Percentiles rank a stretch among this genome's conserved stretches.
phyloP scores from a whole-genome alignment of 129 eudicot genomes.

The Flaveria sonorensis region DNA sequence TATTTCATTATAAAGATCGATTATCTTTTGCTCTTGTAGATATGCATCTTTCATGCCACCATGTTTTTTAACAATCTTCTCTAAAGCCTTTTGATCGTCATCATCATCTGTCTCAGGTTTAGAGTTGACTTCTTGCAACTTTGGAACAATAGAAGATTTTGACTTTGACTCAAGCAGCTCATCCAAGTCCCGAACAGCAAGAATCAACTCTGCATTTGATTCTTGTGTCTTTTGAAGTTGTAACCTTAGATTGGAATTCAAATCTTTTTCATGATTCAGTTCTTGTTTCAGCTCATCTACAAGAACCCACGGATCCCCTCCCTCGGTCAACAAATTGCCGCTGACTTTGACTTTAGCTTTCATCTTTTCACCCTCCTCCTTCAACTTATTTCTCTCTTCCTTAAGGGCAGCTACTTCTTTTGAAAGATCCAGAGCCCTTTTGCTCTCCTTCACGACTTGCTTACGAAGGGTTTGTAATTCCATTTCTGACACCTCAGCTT shows the following conservation, averaged over 20 bases:
- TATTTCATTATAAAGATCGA: conserved; percentile 67
- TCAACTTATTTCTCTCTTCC: conserved; percentile 68
- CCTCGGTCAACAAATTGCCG: conserved; percentile 46
- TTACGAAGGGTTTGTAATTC: conserved; percentile 87
- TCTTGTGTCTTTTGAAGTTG: conserved; percentile 96
- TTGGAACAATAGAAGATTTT: conserved; percentile 27
- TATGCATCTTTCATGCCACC: conserved; percentile 58
- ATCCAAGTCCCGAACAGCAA: conserved; percentile 86
- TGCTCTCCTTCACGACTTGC: conserved; percentile 81
- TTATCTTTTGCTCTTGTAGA: conserved; percentile 73
- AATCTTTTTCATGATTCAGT: conserved; percentile 66
- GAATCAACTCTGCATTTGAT: conserved; percentile 81
- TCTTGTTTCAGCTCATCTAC: conserved; percentile 76
- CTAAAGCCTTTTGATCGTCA: conserved; percentile 86
- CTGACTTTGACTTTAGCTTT: conserved; percentile 43
- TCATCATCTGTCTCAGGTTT: conserved; percentile 45
- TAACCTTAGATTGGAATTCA: conserved; percentile 67
- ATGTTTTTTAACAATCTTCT: conserved; percentile 75
- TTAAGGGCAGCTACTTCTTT: conserved; percentile 59
- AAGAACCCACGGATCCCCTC: conserved; percentile 62
- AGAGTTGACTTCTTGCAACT: conserved; percentile 33
- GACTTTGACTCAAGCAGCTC: conserved; percentile 66
- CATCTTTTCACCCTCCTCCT: conserved; percentile 58
- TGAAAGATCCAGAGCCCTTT: conserved; percentile 70
- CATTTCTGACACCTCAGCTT: conserved; percentile 72